Evolutionary conservation across 495 filamentous ascomycete species (phyloP).

Genomic region (Extremus antarcticus): DNA sequence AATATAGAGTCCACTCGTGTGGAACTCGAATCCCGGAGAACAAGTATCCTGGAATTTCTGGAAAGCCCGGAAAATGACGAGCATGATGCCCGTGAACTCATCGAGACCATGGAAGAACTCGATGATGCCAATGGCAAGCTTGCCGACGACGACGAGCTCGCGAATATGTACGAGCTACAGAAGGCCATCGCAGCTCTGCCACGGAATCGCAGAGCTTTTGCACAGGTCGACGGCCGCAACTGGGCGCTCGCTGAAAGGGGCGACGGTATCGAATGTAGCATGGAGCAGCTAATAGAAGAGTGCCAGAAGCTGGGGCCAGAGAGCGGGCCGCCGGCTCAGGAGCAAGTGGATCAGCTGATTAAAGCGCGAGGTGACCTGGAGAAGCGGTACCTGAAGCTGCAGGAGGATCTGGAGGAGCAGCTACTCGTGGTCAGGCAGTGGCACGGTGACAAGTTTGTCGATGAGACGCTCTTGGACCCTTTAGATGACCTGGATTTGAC

Average conservation of each 20-base stretch:
- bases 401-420: no score
- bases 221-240: not conserved
- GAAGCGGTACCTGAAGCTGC: no score
- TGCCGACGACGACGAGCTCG: not conserved
- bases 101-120: not conserved
- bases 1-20: not conserved
- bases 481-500: no score
- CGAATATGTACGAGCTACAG: not conserved
- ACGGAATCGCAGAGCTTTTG: not conserved
- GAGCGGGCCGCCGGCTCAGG: no score
- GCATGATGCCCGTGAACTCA: not conserved
- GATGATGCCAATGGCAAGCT: not conserved
- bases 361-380: not conserved
- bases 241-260: not conserved
- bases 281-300: not conserved
- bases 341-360: not conserved
- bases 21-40: not conserved
- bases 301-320: not conserved
- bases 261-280: not conserved
- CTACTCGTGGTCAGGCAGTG: no score
- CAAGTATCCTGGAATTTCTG: not conserved
- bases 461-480: no score
- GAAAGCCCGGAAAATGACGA: not conserved
- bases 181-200: not conserved
- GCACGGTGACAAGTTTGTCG: no score